Evolutionary conservation across 2,329 filamentous ascomycete genomes (phyloP), one percentile per base, ranked within the genome.

Genomic region (Hawksworthiomyces lignivorus): DNA sequence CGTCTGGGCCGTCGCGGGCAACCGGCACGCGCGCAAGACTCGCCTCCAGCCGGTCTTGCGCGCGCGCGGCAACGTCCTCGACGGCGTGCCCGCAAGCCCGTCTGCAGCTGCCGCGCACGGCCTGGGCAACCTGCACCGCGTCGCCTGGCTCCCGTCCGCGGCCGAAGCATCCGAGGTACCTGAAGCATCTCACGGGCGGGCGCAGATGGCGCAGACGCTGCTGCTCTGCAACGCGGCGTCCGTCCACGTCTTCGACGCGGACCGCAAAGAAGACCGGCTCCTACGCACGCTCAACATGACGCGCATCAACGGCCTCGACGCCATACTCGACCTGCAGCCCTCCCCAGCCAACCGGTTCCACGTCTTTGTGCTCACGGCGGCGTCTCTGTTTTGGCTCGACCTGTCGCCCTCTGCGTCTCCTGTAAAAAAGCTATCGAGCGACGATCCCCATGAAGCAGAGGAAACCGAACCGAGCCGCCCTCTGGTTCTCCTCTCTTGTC

Each of bases 1-100:
- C 32, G 58, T 87, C 4, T 87, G 81, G 78, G 70, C 83, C 46
- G 62, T 83, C 19, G 50, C 52, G 11, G 64, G 62, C 41, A 64
- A 44, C 24, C 54, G 47, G 54, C 57, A 60, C 15, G 54, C 57
- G 10, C 54, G 58, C 18, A 58, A 61, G 17, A 62, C 55, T 22
- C 58, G 52, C 8, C 50, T 62, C 53, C 43, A 15, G 58, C 59
- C 38, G 63, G 62, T 39, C 4, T 8, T 41, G 2, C 10, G 22
- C 11, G 36, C 39, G 0, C 30, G 18, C 10, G 74, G 74, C 2
- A 66, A 70, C 38, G 64, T 73, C 7, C 10, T 44, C 14, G 32
- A 45, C 7, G 32, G 30, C 3, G 11, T 40, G 2, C 21, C 29
- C 4, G 8, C 41, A 7, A n/a, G 19, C 10, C 27, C 33, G 5